Evolutionary conservation across 2,329 filamentous ascomycete species (phyloP).

Genomic region (Cryphonectria parasitica): DNA sequence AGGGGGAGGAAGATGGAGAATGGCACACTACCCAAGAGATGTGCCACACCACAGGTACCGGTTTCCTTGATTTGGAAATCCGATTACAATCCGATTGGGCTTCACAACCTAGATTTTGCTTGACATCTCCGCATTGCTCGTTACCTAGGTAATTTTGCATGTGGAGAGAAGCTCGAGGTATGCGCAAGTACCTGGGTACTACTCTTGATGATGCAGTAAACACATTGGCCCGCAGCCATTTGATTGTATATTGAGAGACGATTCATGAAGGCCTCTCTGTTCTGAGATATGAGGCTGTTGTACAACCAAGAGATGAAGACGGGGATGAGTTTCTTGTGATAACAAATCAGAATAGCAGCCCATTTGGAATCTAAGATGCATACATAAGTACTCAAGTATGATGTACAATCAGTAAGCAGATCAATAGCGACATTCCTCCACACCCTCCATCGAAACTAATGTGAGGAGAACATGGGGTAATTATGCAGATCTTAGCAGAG

Average conservation of each 20-base stretch:
- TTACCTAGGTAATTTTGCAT: neutral
- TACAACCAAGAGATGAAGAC: neutral
- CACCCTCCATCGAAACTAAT: neutral
- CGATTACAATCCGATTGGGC: neutral
- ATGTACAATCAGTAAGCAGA: neutral
- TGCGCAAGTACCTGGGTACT: neutral
- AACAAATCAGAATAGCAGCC: neutral
- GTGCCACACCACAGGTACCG: neutral
- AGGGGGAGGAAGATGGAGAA: neutral
- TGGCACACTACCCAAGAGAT: neutral
- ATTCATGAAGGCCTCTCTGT: no score
- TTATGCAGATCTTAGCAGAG: slow-evolving; percentile 8
- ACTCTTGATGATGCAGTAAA: neutral
- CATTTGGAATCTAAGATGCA: neutral
- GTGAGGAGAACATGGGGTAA: slow-evolving; percentile 17
- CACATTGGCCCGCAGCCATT: neutral
- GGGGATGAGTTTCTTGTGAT: neutral
- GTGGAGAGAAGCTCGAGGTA: neutral
- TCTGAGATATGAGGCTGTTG: neutral
- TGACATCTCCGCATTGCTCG: neutral
- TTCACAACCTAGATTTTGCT: neutral
- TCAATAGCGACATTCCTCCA: neutral
- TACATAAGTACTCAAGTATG: no score
- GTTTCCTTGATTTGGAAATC: slow-evolving; percentile 13
- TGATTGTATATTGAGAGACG: neutral